These are phyloP conservation scores for Ophiocordyceps sinensis DNA, from an alignment of 2,329 filamentous ascomycete genomes.

Conservation along the genomic window DNA sequence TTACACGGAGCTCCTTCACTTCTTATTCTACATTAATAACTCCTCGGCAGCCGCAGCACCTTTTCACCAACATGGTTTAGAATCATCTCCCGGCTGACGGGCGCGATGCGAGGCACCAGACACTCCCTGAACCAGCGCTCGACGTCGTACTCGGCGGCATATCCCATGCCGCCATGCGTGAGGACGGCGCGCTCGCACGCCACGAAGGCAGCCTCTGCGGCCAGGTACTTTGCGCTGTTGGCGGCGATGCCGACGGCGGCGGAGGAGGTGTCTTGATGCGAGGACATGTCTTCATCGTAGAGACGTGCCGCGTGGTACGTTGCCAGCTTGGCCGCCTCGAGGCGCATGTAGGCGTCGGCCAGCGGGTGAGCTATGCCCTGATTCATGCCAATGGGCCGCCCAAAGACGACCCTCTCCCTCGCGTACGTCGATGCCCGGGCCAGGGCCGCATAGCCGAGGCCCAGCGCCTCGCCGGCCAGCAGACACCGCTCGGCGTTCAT, in stretches of 20 bases:
- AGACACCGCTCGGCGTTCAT: constrained; percentile 71
- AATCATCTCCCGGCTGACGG: constrained; percentile 59
- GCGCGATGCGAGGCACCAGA: constrained; percentile 49
- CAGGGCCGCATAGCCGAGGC: constrained; percentile 60
- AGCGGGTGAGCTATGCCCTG: constrained; percentile 52
- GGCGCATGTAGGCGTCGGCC: constrained; percentile 48
- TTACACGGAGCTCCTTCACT: background rate
- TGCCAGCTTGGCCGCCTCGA: constrained; percentile 50
- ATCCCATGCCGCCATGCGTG: constrained; percentile 49
- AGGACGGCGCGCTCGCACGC: constrained; percentile 48
- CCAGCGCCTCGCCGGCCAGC: constrained; percentile 64
- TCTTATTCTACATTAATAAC: constrained; percentile 44
- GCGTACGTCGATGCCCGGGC: constrained; percentile 51
- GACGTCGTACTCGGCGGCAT: constrained; percentile 50
- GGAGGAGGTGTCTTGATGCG: no score
- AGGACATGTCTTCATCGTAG: no score
- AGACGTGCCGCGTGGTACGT: constrained; percentile 51
- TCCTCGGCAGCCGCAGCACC: constrained; percentile 50
- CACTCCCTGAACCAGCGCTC: constrained; percentile 52
- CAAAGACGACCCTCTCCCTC: constrained; percentile 49
- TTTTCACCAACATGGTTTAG: constrained; percentile 59
- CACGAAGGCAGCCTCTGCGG: constrained; percentile 47
- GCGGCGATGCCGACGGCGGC: constrained; percentile 41
- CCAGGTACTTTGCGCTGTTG: constrained; percentile 59
- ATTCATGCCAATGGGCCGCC: constrained; percentile 50